Base-by-base conservation (phyloP, 1,139 yeast species). In the Yamadazyma friedrichii region DNA sequence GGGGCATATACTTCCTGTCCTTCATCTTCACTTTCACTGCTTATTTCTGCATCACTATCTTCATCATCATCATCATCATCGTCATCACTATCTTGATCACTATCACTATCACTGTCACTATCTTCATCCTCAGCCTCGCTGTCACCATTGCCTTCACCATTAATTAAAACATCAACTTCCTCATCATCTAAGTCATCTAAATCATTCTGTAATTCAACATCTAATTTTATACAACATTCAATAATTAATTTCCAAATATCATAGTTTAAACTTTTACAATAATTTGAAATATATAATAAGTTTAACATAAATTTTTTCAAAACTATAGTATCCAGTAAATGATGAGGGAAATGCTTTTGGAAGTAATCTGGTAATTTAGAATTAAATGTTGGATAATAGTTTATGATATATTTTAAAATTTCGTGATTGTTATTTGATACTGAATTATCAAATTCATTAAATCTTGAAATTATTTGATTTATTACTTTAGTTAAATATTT, bases 191-290 rank as follows among this genome's bases (percentile, higher is more conserved):
- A 68, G 49, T 88, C 95, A 51, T 88, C 96, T 47, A 87, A 64
- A 54, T 86, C 95, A 54, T 88, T 89, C 56, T 88, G 96, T 45
- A 91, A 70, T 61, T 89, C 98, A n/a, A 91, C 96, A 62, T 93
- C 98, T 35, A 93, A 70, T 51, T 88, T 87, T 46, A 93, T 88
- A 42, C 88, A 76, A 49, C 82, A 78, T 59, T 91, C 96, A 34
- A 88, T 68, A 16, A 91, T 72, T 43, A 88, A 64, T 24, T 84
- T 84, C 97, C 97, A 91, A 6, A 87, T 74, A 41, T 80, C 79
- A 50, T 78, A 76, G 50, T 81, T 78, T 48, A 88, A 67, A 52
- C 88, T 96, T 4, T 82, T 80, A 50, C 93, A 86, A 59, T 91
- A 91, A 9, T 71, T 68, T 24, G 82, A 66, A 31, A 87, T 61